Evolutionary conservation across 306 rosid species (phyloP).

Genomic region (Potentilla sterilis): DNA sequence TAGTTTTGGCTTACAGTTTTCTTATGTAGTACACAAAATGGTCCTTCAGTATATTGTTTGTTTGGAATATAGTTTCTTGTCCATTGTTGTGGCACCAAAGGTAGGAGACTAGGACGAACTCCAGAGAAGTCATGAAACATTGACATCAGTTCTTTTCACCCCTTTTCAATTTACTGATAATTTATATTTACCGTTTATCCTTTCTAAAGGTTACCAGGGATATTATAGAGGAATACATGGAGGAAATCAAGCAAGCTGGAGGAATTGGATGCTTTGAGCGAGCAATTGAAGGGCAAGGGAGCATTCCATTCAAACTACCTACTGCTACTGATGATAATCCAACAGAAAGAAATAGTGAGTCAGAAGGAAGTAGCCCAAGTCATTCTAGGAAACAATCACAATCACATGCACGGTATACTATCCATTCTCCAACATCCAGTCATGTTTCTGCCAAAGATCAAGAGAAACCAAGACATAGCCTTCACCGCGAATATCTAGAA

Average conservation of each 20-base stretch:
- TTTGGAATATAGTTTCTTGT: neutral
- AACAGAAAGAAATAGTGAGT: constrained; percentile 28
- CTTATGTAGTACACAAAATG: neutral
- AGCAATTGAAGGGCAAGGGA: constrained; percentile 39
- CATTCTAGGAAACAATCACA: constrained; percentile 37
- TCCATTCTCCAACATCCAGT: constrained; percentile 27
- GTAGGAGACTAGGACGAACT: neutral
- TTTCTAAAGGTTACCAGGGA: constrained; percentile 69
- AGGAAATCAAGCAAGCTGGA: constrained; percentile 68
- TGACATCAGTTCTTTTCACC: neutral
- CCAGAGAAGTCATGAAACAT: neutral
- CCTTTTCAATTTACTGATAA: neutral
- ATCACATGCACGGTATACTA: constrained; percentile 23
- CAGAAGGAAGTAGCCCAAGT: constrained; percentile 32
- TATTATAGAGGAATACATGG: constrained; percentile 80
- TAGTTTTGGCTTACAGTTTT: neutral
- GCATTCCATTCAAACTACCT: constrained; percentile 33
- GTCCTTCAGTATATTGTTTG: neutral
- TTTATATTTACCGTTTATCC: constrained; percentile 9
- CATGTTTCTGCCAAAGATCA: constrained; percentile 32
- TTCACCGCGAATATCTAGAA: constrained; percentile 33
- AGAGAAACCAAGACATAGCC: constrained; percentile 35
- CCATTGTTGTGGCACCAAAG: neutral
- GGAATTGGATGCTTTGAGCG: constrained; percentile 63
- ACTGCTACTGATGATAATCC: constrained; percentile 35